Conservation (phyloP, 257 asterid genomes). For the Salvia rosmarinus region DNA sequence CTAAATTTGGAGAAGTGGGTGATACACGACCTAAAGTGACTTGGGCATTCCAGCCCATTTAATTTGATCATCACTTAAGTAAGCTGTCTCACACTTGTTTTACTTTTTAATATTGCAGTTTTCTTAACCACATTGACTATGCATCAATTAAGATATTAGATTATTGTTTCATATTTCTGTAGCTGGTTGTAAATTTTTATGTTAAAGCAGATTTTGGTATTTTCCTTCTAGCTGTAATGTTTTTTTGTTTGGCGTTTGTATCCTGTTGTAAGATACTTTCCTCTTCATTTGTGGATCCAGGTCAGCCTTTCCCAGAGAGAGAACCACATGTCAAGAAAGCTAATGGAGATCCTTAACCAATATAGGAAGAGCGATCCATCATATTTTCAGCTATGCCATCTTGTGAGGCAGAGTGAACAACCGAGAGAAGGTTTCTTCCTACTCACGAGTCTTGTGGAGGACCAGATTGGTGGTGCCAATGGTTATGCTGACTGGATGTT, state of each 20-base stretch:
- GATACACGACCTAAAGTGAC: not conserved
- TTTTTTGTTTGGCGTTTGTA: not conserved
- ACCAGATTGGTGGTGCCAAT: conserved; percentile 57
- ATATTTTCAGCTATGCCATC: conserved; percentile 64
- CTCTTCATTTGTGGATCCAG: conserved; percentile 44
- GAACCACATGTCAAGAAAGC: conserved; percentile 64
- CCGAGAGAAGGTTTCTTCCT: conserved; percentile 71
- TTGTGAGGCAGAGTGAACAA: conserved; percentile 88
- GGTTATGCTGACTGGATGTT: conserved; percentile 86
- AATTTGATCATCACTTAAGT: conserved; percentile 10
- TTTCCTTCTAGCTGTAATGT: conserved; percentile 3
- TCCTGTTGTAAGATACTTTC: conserved; percentile 29
- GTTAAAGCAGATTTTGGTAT: conserved; percentile 11
- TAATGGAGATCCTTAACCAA: conserved; percentile 55
- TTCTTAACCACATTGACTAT: not conserved
- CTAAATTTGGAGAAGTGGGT: not conserved
- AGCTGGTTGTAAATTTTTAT: conserved; percentile 20
- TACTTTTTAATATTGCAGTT: not conserved
- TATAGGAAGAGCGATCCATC: conserved; percentile 61
- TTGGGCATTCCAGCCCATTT: not conserved
- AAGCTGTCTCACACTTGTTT: conserved; percentile 10
- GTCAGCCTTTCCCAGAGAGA: conserved; percentile 55
- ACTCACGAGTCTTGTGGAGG: conserved; percentile 70
- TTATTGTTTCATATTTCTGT: conserved; percentile 5
- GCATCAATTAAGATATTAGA: conserved; percentile 11